Evolutionary conservation across 2,329 filamentous ascomycete species (phyloP), one percentile per base, ranked within the genome.

Genomic region (Fusarium sp.): DNA sequence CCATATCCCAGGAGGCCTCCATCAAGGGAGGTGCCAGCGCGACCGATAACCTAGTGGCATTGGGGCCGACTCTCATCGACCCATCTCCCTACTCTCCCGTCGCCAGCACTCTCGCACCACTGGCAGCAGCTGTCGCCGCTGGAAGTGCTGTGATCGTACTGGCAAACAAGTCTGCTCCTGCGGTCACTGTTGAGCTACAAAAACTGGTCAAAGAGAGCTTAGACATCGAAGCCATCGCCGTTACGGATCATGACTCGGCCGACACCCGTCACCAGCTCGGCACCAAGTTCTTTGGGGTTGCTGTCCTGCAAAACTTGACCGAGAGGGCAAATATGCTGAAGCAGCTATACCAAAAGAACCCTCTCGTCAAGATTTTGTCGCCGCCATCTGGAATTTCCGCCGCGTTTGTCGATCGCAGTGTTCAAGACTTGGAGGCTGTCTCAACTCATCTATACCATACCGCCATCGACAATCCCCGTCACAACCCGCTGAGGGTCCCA

Each of bases 41-140:
- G 16, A 22, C 40, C 0, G 24, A n/a, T 6, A 64, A 66, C 17
- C 8, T 56, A 17, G 9, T 66, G 6, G 3, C 64, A 24, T 12
- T 66, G 16, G 59, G 64, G 1, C 44, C 59, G 2, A n/a, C 36
- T 9, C 22, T 64, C 3, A 64, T 66, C 5, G 59, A 66, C 22
- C 59, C 64, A 5, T 64, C 64, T 38, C 59, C 64, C 5, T 56
- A 56, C 17, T 63, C 59, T 10, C 46, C 44, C 1, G 20, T 64
- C 14, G 46, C 62, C 0, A 66, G 64, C 22, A 22, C 27, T 0
- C 11, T 66, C 6, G 36, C 44, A 3, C 64, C 64, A 2, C 22
- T 66, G 2, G 46, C 46, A 8, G 59, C 64, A 2, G 22, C 46
- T 31, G 20, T 56, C 1, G 36, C 64, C 1, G 36, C 64, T 0